Base-by-base conservation (phyloP, 345 rosid species). In the Iberis pinnata region DNA sequence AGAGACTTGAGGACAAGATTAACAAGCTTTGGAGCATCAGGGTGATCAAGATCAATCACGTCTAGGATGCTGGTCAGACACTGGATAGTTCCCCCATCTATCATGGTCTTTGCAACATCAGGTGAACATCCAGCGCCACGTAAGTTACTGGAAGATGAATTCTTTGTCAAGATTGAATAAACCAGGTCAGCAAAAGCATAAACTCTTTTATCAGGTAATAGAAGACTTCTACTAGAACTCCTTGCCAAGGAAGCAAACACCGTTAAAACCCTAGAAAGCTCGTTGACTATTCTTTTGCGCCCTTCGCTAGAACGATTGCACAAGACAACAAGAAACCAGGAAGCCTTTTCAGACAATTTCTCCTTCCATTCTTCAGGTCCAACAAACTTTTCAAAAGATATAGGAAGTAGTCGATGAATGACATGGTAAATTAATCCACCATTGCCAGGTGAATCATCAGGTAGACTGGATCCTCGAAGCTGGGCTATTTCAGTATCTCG, bases 301-400 rank as follows among this genome's bases (percentile, higher is more conserved):
- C 96, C 98, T 68, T 90, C 98, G 74, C 81, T 72, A 22, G 96
- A 90, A 60, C 98, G 88, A 42, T 87, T 83, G 49, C 98, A 90
- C 37, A 84, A 49, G 53, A 82, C 95, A 42, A 90, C 96, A 61
- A 90, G 67, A 75, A 90, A 87, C 85, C 89, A 82, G 32, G 95
- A 76, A 47, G 95, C 89, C 61, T 82, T 90, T 73, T 80, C 98
- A 54, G 98, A 84, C 73, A 90, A 67, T 70, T 82, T 90, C 48
- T 74, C 75, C 63, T 85, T 87, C 96, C 95, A 82, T 56, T 87
- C 96, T 70, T 82, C 89, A 56, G 87, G 89, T 32, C 95, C 92
- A 10, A 69, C 79, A 47, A 79, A 80, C 64, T 87, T 87, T 50
- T 84, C 81, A 16, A 63, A 35, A 43, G 93, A 74, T 68, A 82